Conservation (phyloP, 495 filamentous ascomycete species). For the Neurospora sp. region DNA sequence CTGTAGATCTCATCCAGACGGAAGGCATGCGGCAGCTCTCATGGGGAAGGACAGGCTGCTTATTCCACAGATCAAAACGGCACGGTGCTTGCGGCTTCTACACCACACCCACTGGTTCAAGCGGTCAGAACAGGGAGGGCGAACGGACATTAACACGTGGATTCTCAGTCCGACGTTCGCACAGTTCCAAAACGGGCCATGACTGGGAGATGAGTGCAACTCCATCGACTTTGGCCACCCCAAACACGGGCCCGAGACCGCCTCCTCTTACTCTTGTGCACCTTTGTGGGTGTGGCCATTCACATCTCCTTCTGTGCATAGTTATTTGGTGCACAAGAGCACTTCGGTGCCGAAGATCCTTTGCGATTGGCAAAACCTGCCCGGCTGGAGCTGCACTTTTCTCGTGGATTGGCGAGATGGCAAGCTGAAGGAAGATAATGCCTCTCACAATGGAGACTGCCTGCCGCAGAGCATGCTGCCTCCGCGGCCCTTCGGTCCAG, state of each 20-base stretch:
- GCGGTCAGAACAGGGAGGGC: background rate
- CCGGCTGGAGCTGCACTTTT: background rate
- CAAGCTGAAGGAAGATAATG: background rate
- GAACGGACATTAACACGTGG: background rate
- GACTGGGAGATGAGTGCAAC: background rate
- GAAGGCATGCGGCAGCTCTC: background rate
- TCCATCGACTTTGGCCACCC: background rate
- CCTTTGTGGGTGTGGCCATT: background rate
- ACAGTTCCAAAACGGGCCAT: background rate
- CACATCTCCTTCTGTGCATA: background rate
- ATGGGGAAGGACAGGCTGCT: background rate
- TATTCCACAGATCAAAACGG: background rate
- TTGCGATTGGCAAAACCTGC: background rate
- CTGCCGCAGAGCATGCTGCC: background rate
- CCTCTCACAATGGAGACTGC: background rate
- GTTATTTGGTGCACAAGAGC: background rate
- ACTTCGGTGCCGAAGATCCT: slow-evolving; percentile 3
- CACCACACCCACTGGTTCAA: background rate
- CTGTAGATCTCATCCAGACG: background rate
- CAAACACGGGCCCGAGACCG: background rate
- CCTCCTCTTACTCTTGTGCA: background rate
- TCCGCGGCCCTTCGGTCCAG: background rate
- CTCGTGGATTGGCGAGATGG: background rate
- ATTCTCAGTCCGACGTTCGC: background rate
- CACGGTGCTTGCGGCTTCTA: background rate